Conservation (phyloP, 1,284 basidiomycete species). For the Ganoderma sinense region DNA sequence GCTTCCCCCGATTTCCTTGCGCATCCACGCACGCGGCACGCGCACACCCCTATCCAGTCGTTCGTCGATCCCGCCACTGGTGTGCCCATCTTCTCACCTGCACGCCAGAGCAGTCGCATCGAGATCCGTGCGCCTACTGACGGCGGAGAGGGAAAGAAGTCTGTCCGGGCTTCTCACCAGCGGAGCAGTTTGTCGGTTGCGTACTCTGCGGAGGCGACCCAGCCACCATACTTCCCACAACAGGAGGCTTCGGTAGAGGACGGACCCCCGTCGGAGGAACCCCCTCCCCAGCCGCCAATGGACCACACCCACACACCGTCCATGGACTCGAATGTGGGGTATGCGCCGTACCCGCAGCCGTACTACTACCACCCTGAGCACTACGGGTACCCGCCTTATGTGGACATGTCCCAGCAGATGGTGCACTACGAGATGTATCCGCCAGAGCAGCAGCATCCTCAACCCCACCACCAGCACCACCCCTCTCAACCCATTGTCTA, state of each 20-base stretch:
- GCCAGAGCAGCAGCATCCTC: conserved; percentile 52
- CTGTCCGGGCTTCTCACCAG: conserved; percentile 46
- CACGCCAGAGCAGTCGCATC: conserved; percentile 73
- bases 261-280: not conserved
- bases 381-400: conserved; percentile 69
- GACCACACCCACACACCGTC: conserved; percentile 32
- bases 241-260: conserved; percentile 17
- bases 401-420: conserved; percentile 66
- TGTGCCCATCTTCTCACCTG: conserved; percentile 72
- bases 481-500: conserved; percentile 60
- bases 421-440: conserved; percentile 74
- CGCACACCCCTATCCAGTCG: conserved; percentile 60
- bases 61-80: conserved; percentile 70
- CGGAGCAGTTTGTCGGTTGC: conserved; percentile 35
- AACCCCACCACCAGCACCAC: conserved; percentile 20
- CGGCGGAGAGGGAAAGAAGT: conserved; percentile 39
- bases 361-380: conserved; percentile 69
- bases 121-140: conserved; percentile 76
- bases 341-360: conserved; percentile 61
- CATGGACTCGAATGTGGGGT: conserved; percentile 51
- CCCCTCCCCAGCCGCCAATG: conserved; percentile 30
- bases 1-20: conserved; percentile 67
- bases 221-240: conserved; percentile 13
- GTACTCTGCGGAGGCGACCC: conserved; percentile 4
- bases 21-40: conserved; percentile 63